phyloP scores from a whole-genome alignment of 371 early-diverging fungal genomes.

The Mortierella sp. region DNA sequence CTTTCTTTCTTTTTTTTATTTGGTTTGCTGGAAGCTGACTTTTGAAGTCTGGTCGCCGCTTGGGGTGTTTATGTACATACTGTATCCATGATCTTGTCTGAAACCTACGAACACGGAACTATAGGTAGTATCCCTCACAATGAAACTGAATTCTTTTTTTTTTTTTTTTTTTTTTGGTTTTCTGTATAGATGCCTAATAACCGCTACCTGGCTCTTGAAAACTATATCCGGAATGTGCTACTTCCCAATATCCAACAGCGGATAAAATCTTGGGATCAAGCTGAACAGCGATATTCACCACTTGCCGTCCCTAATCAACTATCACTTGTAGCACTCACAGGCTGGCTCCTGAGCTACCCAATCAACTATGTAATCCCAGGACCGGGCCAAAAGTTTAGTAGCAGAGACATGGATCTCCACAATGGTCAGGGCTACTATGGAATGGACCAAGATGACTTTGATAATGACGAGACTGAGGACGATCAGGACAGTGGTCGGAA shows the following conservation, averaged over 20 bases:
- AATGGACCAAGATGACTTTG: not conserved
- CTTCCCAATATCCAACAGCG: slow-evolving; percentile 17
- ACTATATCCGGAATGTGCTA: slow-evolving; percentile 13
- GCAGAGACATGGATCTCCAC: too few relatives aligned
- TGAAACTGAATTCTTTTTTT: not conserved
- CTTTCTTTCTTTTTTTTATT: too few relatives aligned
- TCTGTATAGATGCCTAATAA: slow-evolving; percentile 32
- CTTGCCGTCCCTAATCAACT: slow-evolving; percentile 8
- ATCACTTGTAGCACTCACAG: slow-evolving; percentile 26
- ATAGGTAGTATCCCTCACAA: not conserved
- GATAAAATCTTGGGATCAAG: slow-evolving; percentile 27
- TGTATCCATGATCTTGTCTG: not conserved
- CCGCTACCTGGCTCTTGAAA: slow-evolving; percentile 16
- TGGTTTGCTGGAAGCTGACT: not conserved
- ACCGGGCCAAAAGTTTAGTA: not conserved
- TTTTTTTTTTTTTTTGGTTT: not conserved
- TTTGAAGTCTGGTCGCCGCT: not conserved
- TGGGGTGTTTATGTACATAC: not conserved
- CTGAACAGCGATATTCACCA: slow-evolving; percentile 3
- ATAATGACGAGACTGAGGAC: slow-evolving; percentile 18
- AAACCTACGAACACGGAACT: too few relatives aligned
- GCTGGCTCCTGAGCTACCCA: slow-evolving; percentile 42
- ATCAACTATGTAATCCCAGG: slow-evolving; percentile 27
- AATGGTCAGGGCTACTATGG: not conserved
- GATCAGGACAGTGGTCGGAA: slow-evolving; percentile 22